A percentile compares a stretch with the other conserved stretches of the same genome.
These are phyloP conservation scores for Lichenothelia convexa DNA, from an alignment of 495 filamentous ascomycete species.

Conservation along the genomic window DNA sequence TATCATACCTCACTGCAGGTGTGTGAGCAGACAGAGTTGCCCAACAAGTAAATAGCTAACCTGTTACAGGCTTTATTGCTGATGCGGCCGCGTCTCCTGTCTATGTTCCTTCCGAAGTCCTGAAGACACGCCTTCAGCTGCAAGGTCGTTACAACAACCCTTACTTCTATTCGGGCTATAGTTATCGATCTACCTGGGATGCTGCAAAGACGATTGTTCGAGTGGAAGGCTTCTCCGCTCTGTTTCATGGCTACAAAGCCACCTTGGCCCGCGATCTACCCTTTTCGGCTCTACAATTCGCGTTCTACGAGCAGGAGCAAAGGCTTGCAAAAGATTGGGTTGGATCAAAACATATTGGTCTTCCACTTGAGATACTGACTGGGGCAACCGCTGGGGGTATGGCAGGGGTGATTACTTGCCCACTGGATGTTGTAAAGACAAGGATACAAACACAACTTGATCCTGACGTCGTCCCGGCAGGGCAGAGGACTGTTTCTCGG, in stretches of 20 bases:
- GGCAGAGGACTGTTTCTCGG: constrained; percentile 1
- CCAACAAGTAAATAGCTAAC: too few relatives aligned
- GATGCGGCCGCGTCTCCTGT: constrained; percentile 81
- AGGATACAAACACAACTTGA: constrained; percentile 90
- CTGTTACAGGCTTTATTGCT: constrained; percentile 62
- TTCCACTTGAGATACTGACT: constrained; percentile 70
- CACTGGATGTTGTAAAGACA: constrained; percentile 94
- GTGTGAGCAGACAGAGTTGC: too few relatives aligned
- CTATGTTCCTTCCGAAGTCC: constrained; percentile 90
- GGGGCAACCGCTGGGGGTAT: constrained; percentile 84
- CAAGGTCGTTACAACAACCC: constrained; percentile 94
- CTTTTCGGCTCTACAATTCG: constrained; percentile 89
- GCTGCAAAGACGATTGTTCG: constrained; percentile 68
- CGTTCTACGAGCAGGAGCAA: constrained; percentile 93
- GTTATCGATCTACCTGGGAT: constrained; percentile 65
- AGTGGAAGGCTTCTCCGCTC: constrained; percentile 60
- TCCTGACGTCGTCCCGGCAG: constrained; percentile 11
- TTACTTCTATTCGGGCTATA: constrained; percentile 78
- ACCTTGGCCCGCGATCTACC: constrained; percentile 90
- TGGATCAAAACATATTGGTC: constrained; percentile 59
- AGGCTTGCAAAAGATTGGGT: constrained; percentile 56
- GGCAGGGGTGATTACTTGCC: constrained; percentile 86
- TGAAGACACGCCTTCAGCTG: constrained; percentile 87
- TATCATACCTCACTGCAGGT: constrained; percentile 76
- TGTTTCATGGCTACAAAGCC: constrained; percentile 89